A percentile compares a stretch with the other conserved stretches of the same genome.
Conservation (phyloP, 768 basidiomycete species). For the Auricularia heimuer region DNA sequence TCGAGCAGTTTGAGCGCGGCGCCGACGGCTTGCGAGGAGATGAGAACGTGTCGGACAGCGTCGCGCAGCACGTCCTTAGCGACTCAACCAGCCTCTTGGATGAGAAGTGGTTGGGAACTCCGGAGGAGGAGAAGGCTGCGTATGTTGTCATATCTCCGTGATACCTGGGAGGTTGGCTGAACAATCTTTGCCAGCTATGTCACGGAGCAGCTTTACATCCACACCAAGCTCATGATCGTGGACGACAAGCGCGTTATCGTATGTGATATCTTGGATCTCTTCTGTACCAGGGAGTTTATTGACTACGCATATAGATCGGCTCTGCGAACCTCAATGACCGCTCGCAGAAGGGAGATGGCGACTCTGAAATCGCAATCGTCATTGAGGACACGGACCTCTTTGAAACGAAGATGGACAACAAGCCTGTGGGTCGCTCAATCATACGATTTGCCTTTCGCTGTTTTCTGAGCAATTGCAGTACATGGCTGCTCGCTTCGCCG, state of each 20-base stretch:
- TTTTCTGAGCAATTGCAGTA: constrained; percentile 26
- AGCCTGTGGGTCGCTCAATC: constrained; percentile 24
- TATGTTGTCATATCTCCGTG: constrained; percentile 32
- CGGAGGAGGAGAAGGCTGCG: constrained; percentile 74
- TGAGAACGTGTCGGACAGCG: constrained; percentile 59
- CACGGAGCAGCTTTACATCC: constrained; percentile 74
- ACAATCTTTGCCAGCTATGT: constrained; percentile 47
- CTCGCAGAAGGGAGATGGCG: constrained; percentile 82
- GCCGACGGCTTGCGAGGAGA: constrained; percentile 47
- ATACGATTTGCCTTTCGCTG: not conserved
- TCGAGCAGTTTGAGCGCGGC: constrained; percentile 62
- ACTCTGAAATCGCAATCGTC: constrained; percentile 89
- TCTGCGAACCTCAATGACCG: constrained; percentile 91
- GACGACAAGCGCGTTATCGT: constrained; percentile 87
- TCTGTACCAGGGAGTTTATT: not conserved
- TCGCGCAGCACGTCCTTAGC: constrained; percentile 69
- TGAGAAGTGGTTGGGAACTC: constrained; percentile 77
- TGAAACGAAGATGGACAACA: constrained; percentile 66
- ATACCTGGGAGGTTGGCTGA: not conserved
- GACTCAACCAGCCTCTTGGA: constrained; percentile 53
- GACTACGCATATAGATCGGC: constrained; percentile 53
- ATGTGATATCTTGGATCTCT: constrained; percentile 19
- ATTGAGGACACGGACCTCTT: constrained; percentile 83
- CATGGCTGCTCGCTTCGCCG: constrained; percentile 69
- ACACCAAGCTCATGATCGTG: constrained; percentile 88